phyloP scores from a whole-genome alignment of 2,329 filamentous ascomycete species.

The Talaromyces sp. region DNA sequence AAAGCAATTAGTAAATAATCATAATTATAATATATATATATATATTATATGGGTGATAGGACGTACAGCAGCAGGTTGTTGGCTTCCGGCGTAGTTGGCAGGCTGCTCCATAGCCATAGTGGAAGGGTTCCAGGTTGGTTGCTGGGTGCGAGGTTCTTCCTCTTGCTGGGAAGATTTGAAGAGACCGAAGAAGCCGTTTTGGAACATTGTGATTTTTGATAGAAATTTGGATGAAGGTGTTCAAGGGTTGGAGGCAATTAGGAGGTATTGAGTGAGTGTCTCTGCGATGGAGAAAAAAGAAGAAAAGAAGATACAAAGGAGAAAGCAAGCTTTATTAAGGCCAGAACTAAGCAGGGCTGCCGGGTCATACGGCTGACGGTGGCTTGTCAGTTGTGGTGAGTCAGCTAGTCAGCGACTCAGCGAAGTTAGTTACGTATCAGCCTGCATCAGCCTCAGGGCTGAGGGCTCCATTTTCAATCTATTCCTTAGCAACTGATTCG shows the following conservation, averaged over 20 bases:
- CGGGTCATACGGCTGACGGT: neutral
- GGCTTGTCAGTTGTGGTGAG: too few species aligned
- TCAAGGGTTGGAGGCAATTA: neutral
- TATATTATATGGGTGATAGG: neutral
- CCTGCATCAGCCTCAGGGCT: too few species aligned
- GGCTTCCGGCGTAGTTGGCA: conserved; percentile 26
- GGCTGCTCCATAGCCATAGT: conserved; percentile 32
- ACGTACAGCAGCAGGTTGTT: conserved; percentile 25
- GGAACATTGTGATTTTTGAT: conserved; percentile 13
- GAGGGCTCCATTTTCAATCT: neutral
- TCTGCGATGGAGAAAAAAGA: neutral
- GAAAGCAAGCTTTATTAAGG: neutral
- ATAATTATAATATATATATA: neutral
- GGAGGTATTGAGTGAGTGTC: neutral
- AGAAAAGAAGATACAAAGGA: neutral
- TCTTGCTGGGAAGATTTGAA: conserved; percentile 30
- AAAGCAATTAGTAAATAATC: neutral
- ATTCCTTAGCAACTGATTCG: neutral
- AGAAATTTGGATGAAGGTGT: neutral
- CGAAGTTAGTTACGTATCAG: neutral
- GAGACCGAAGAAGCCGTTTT: conserved; percentile 25
- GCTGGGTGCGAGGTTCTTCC: conserved; percentile 15
- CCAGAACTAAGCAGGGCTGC: too few species aligned
- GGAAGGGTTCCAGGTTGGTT: conserved; percentile 28
- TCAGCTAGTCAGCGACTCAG: neutral